Percentiles rank a stretch among this genome's conserved stretches.
phyloP scores from a whole-genome alignment of 2,329 filamentous ascomycete genomes.

The Leptographium radiaticola region DNA sequence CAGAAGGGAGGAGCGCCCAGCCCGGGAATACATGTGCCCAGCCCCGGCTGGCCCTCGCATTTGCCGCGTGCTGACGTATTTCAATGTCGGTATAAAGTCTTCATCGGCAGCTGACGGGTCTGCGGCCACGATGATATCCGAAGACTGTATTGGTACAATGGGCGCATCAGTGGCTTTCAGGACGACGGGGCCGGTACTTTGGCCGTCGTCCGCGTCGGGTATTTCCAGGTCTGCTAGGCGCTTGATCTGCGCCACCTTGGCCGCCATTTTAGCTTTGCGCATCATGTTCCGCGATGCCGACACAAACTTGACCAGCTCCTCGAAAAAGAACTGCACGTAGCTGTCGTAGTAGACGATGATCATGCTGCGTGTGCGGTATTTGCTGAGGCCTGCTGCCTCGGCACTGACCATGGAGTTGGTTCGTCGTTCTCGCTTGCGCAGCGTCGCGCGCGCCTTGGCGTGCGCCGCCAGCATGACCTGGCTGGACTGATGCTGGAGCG shows the following conservation, averaged over 20 bases:
- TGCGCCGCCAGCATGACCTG: slow-evolving; percentile 19
- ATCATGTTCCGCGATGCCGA: slow-evolving; percentile 71
- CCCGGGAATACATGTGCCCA: slow-evolving; percentile 4
- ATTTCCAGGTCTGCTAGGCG: slow-evolving; percentile 46
- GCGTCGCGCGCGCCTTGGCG: slow-evolving; percentile 30
- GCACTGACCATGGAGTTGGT: slow-evolving; percentile 39
- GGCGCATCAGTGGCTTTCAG: too few relatives aligned
- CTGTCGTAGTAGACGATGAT: slow-evolving; percentile 90
- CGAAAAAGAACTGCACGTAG: slow-evolving; percentile 71
- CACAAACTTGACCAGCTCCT: slow-evolving; percentile 69
- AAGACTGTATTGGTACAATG: too few relatives aligned
- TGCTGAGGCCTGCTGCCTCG: slow-evolving; percentile 34
- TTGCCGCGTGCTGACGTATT: slow-evolving; percentile 1
- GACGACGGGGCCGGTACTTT: too few relatives aligned
- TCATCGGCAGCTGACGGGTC: not conserved
- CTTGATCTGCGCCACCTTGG: slow-evolving; percentile 55
- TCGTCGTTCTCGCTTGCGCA: slow-evolving; percentile 33
- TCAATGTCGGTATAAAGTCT: not conserved
- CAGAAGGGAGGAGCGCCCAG: not conserved
- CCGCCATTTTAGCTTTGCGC: slow-evolving; percentile 77
- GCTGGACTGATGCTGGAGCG: slow-evolving; percentile 3
- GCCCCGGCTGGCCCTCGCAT: slow-evolving; percentile 8
- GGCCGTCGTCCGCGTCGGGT: slow-evolving; percentile 30
- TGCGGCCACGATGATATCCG: not conserved
- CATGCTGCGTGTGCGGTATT: slow-evolving; percentile 59